Base-by-base conservation (phyloP, 164 flowering plant genomes). In the Aristolochia contorta region DNA sequence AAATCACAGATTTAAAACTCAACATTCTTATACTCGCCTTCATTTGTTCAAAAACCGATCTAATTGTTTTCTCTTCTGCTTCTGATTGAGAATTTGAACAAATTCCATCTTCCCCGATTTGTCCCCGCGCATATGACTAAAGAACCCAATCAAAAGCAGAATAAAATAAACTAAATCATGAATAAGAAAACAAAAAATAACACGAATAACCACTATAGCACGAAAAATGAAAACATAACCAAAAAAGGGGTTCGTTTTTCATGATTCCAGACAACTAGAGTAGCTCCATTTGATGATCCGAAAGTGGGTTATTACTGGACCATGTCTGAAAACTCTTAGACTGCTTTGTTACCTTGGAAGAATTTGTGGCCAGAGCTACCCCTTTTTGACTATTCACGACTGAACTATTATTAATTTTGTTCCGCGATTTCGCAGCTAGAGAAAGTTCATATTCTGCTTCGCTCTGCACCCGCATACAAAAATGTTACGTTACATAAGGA, bases 51-150 rank as follows among this genome's bases (percentile, higher is more conserved):
- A 45, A 74, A 64, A 81, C 83, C 58, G 84, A 77, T 65, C 69
- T 75, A 46, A 80, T 72, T 15, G 82, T 82, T 69, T 77, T 81
- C 74, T 84, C 92, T 71, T 90, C 91, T 43, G 77, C 87, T 72
- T 78, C 89, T n/a, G 82, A 80, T 3, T 74, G 60, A 27, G 84
- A 79, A 66, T 72, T 64, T 6, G 73, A 64, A 27, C 83, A 78
- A 27, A 70, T 60, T 60, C 67, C 82, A 75, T 82, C 85, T 57
- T 80, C 87, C 81, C 71, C 72, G 47, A 67, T 65, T n/a, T 65
- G 22, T 59, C 62, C 54, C 32, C 55, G 80, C 32, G 51, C 43
- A 65, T 62, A 49, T 57, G 72, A 71, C 86, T 77, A 57, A 45
- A n/a, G 27, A 53, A 23, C 23, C 13, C 27, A 53, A 53, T n/a